Evolutionary conservation across 331 rosid species (phyloP), one percentile per base, ranked within the genome.

Genomic region (Malus hybrid): DNA sequence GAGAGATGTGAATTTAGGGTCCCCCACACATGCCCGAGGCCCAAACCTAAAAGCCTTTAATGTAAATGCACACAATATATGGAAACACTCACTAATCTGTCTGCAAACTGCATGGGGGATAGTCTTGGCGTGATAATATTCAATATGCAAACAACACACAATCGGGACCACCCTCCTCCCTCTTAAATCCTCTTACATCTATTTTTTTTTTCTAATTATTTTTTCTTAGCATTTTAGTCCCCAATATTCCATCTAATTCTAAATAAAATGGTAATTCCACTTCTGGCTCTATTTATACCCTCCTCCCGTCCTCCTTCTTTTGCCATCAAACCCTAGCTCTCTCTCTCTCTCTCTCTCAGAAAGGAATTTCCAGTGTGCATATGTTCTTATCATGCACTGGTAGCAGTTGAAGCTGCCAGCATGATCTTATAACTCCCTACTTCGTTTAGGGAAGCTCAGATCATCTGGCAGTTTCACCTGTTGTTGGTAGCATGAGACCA

Each of bases 331-430:
- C 92, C 97, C 97, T 92, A 85, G 73, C 80, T 34, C 44, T 3
- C 46, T 16, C 54, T 48, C 54, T 14, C 20, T 36, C 56, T 5
- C 10, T 28, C 32, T 11, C 36, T 13, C 14, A 6, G 57, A 52
- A 16, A 52, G 57, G 57, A 52, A 3, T 52, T 50, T 52, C n/a
- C 20, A 15, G 57, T 6, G 57, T 44, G 4, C 46, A 27, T 59
- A 73, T 69, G 8, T 2, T 22, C 13, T 13, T 44, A 62, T 76
- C 91, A 85, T 89, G 93, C 85, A 80, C 57, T 90, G 80, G 74
- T 69, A 82, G 75, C 81, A 81, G 99, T 90, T 95, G 98, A 95
- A 95, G 99, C 99, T 95, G 99, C 99, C 99, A 95, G 99, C 99
- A 90, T 95, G 99, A 95, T 95, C 99, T 95, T 86, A 92, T 62